Conservation (phyloP, 163 green algal genomes). For the Scenedesmus sp. region DNA sequence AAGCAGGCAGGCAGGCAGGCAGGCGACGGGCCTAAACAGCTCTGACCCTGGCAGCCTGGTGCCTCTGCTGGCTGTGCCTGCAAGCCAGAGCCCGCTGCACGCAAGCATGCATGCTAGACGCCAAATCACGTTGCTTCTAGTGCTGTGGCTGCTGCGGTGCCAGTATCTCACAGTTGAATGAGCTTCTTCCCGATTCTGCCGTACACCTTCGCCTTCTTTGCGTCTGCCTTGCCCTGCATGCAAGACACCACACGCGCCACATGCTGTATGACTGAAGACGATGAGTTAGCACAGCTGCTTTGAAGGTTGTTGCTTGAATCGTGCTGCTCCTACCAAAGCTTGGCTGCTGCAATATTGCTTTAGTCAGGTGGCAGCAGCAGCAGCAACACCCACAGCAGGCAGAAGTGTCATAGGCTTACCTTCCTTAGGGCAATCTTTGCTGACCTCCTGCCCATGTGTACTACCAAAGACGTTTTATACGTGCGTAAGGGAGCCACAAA, state of each 20-base stretch:
- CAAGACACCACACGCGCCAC: background rate
- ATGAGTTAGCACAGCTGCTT: background rate
- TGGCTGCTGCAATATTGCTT: background rate
- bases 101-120: no score
- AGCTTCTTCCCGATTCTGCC: slow-evolving; percentile 83
- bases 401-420: slow-evolving; percentile 51
- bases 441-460: slow-evolving; percentile 75
- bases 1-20: no score
- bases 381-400: background rate
- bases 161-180: slow-evolving; percentile 62
- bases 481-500: background rate
- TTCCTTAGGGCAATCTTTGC: slow-evolving; percentile 90
- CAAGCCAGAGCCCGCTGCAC: background rate
- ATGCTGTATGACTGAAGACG: background rate
- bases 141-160: background rate
- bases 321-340: background rate
- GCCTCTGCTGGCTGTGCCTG: no score
- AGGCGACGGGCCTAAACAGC: no score
- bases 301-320: background rate
- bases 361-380: background rate
- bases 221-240: slow-evolving; percentile 74
- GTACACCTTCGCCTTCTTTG: slow-evolving; percentile 90
- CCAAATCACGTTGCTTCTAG: no score
- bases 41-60: no score
- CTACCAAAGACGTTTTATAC: background rate